Conservation (phyloP, 768 basidiomycete species). For the Russula sp. region DNA sequence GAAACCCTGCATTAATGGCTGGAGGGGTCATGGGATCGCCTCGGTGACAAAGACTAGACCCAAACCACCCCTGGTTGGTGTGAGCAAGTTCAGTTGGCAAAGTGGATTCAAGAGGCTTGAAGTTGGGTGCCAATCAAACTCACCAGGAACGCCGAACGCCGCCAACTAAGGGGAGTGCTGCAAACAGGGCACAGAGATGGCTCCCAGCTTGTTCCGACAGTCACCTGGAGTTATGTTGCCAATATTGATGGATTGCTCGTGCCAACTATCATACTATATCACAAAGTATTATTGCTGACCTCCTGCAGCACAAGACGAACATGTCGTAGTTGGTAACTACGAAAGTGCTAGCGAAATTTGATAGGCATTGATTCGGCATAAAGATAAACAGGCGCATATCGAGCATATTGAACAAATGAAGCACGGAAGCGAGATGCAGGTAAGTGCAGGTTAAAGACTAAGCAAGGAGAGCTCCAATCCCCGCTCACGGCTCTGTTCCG, state of each 20-base stretch:
- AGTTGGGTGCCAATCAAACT: constrained; percentile 39
- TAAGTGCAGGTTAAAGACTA: constrained; percentile 26
- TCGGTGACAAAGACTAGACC: no score
- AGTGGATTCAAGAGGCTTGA: constrained; percentile 99
- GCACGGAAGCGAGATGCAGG: constrained; percentile 92
- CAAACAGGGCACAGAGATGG: constrained; percentile 97
- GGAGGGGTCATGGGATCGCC: no score
- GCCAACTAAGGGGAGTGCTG: not conserved
- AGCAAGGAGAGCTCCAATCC: not conserved
- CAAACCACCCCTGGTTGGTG: no score
- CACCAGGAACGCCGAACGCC: not conserved
- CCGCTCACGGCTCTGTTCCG: constrained; percentile 75
- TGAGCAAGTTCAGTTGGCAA: constrained; percentile 58
- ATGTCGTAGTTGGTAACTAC: constrained; percentile 99
- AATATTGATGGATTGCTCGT: constrained; percentile 2
- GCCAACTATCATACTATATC: constrained; percentile 55
- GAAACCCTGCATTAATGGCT: no score
- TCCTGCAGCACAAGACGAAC: constrained; percentile 94
- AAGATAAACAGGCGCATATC: constrained; percentile 96
- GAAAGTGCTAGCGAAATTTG: constrained; percentile 87
- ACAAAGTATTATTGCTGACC: constrained; percentile 88
- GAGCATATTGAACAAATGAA: constrained; percentile 95
- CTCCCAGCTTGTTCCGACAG: constrained; percentile 95
- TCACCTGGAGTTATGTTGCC: constrained; percentile 67
- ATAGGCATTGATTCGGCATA: constrained; percentile 34